phyloP scores from a whole-genome alignment of 2,329 filamentous ascomycete species.

The Geosmithia putterillii region DNA sequence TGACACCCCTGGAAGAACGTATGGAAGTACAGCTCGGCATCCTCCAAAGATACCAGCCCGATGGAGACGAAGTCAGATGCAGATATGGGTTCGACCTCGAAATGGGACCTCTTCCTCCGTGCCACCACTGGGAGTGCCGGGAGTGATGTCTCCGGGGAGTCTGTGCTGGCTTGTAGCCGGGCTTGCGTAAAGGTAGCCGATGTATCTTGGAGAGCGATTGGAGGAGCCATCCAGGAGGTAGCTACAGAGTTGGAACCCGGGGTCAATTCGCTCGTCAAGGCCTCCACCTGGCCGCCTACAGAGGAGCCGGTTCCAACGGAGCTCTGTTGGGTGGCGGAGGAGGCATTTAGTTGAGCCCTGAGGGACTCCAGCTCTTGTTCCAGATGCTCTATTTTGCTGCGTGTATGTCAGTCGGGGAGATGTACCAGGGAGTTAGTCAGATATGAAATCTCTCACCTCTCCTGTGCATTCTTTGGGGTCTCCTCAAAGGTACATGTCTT shows the following conservation, averaged over 20 bases:
- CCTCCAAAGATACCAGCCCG: conserved; percentile 9
- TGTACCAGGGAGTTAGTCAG: background rate
- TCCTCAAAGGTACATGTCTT: conserved; percentile 11
- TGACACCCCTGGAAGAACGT: conserved; percentile 14
- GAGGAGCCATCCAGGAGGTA: background rate
- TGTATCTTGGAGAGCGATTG: background rate
- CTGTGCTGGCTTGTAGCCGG: background rate
- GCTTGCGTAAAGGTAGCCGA: background rate
- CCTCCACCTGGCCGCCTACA: background rate
- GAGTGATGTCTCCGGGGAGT: background rate
- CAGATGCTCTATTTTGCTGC: conserved; percentile 9
- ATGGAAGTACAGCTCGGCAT: conserved; percentile 10
- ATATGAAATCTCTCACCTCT: conserved; percentile 5
- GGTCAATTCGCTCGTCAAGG: background rate
- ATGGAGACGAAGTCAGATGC: conserved; percentile 9
- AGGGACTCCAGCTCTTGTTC: conserved; percentile 3
- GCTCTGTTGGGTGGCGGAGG: background rate
- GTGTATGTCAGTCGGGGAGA: background rate
- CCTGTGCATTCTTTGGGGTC: conserved; percentile 9
- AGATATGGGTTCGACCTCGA: conserved; percentile 4
- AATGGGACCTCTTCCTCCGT: conserved; percentile 6
- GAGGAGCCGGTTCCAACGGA: background rate
- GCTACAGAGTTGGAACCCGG: background rate
- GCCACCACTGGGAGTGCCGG: background rate
- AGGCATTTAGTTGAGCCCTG: conserved; percentile 3